Percentiles rank a stretch among this genome's conserved stretches.
These are phyloP conservation scores for Ceratocystis papillata DNA, from an alignment of 2,329 filamentous ascomycete genomes.

Conservation along the genomic window DNA sequence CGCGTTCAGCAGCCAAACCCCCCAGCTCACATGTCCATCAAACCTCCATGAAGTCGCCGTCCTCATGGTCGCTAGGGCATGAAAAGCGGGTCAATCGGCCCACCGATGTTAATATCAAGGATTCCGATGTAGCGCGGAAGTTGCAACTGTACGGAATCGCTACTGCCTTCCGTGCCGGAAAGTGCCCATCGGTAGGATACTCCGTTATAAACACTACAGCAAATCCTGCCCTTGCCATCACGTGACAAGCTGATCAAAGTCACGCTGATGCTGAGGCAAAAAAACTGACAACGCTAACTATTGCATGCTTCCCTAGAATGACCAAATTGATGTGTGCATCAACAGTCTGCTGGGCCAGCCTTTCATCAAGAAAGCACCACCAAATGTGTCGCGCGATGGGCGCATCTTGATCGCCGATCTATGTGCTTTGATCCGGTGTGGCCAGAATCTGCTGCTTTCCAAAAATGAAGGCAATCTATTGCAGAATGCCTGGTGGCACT, in stretches of 20 bases:
- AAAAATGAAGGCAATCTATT: conserved; percentile 93
- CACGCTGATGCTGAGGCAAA: not conserved
- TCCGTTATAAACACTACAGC: not conserved
- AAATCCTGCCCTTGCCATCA: not conserved
- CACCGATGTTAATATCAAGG: conserved; percentile 62
- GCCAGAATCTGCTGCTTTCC: conserved; percentile 73
- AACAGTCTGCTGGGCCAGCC: conserved; percentile 74
- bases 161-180: conserved; percentile 74
- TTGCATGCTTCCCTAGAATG: conserved; percentile 49
- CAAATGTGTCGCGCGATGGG: conserved; percentile 72
- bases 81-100: conserved; percentile 56
- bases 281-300: conserved; percentile 1
- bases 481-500: conserved; percentile 96
- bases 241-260: not conserved
- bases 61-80: conserved; percentile 2
- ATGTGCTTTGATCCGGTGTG: conserved; percentile 67
- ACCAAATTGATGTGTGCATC: conserved; percentile 88
- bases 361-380: conserved; percentile 57
- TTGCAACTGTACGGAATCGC: conserved; percentile 90
- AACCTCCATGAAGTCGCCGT: not conserved
- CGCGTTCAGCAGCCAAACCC: conserved; percentile 27
- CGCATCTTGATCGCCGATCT: conserved; percentile 67
- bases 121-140: conserved; percentile 83
- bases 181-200: conserved; percentile 68
- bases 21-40: conserved; percentile 27